Base-by-base conservation (phyloP, 345 rosid genomes). In the Eucalyptus polyanthemos region DNA sequence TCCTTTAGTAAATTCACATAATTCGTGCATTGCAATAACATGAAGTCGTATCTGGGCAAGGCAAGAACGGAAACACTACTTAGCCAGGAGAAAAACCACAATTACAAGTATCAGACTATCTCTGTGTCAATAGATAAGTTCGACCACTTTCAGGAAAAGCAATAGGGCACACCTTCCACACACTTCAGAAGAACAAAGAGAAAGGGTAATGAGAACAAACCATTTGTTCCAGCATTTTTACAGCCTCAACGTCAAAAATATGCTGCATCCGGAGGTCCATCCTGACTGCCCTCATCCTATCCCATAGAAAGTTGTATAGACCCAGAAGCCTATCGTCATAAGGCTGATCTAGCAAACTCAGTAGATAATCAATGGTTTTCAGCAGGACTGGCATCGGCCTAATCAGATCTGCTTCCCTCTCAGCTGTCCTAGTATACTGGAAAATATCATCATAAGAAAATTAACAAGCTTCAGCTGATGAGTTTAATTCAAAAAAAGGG, bases 261-360 rank as follows among this genome's bases (percentile, higher is more conserved):
- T 98, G 99, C 89, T 97, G 99, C 99, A 97, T 98, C 92, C 99
- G 91, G 90, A 98, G 94, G 90, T 98, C 99, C 98, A 98, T 96
- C 86, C 99, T 95, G 87, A 97, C 93, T 83, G 99, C 99, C 92
- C 99, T 95, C 99, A 98, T 97, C 92, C 99, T 95, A 93, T 98
- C 99, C 99, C 99, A 98, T 87, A 98, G 92, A 90, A 98, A 98
- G 92, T 98, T 98, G 89, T 97, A 97, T 90, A 94, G 91, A 94
- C 97, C 95, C 87, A 98, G 97, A 93, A 98, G 96, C 87, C 93
- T 92, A 88, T 95, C 95, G 91, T 95, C 94, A 87, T 96, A 97
- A 87, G 97, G 97, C 91, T 93, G 97, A 93, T 96, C 96, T n/a
- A 98, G 95, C 94, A 98, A 94, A 93, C 91, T 90, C 54, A 98